Evolutionary conservation across 176 grass and related monocot genomes (phyloP), one percentile per base, ranked within the genome.

Genomic region (Olyra latifolia): DNA sequence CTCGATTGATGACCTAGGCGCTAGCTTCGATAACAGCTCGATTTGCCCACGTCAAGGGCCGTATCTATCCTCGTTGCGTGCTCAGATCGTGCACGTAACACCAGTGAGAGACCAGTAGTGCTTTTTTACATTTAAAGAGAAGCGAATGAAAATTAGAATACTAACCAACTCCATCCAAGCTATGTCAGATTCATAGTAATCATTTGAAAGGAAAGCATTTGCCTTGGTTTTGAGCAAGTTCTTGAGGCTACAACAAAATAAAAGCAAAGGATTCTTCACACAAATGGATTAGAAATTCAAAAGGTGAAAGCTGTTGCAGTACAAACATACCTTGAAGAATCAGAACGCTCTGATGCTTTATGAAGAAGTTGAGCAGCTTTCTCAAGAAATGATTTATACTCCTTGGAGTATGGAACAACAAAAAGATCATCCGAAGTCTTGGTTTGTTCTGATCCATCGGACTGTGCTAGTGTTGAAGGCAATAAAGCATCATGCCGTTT

Each of bases 101-200:
- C n/a, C n/a, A 48, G 55, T 19, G 55, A 69, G 66, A 47, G n/a
- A 27, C 41, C 17, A 47, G 4, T 69, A 66, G 6, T 30, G 32
- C 32, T 35, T 35, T 35, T 35, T 35, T 35, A 35, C 32, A 35
- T 71, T 71, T 71, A 48, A 47, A 62, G 67, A 62, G 32, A 80
- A 49, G 67, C 9, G 5, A 78, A 68, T 59, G 14, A 77, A 20
- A 68, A 71, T 25, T 53, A 82, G 46, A 27, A 61, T 75, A 89
- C 94, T 78, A 80, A 98, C 95, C 92, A 94, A 85, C 63, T 94
- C 89, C 87, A 98, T 98, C 95, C 95, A 98, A 44, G 95, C 92
- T 88, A 98, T 87, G 63, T 98, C 92, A 85, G 92, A 98, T 85
- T 94, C 92, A 85, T 98, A 94, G 72, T 98, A 98, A 62, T 98